Evolutionary conservation across 306 rosid species (phyloP).

Genomic region (Prunus kanzakura): DNA sequence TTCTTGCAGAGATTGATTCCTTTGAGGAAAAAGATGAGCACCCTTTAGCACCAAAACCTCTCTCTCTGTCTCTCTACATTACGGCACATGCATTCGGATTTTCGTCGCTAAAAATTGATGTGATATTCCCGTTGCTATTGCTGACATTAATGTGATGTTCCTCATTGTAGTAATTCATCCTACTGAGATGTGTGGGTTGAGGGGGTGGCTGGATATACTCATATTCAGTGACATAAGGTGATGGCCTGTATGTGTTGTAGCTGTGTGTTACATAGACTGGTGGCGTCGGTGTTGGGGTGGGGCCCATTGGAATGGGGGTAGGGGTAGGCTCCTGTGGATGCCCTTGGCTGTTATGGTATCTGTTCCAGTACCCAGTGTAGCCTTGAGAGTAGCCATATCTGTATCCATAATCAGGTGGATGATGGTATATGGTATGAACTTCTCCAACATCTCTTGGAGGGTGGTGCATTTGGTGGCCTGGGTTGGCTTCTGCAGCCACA

Average conservation of each 20-base stretch:
- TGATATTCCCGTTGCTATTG: conserved; percentile 43
- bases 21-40: not conserved
- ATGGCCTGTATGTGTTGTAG: conserved; percentile 61
- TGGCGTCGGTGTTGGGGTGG: conserved; percentile 3
- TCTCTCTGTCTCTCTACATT: conserved; percentile 33
- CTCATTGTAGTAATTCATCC: conserved; percentile 42
- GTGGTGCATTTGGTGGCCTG: conserved; percentile 27
- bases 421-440: conserved; percentile 43
- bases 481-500: conserved; percentile 25
- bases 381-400: conserved; percentile 34
- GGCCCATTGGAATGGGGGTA: not conserved
- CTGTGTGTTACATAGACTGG: conserved; percentile 54
- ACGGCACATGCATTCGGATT: conserved; percentile 89
- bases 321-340: conserved; percentile 17
- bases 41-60: not conserved
- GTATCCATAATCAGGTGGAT: conserved; percentile 39
- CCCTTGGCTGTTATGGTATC: conserved; percentile 35
- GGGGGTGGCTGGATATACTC: conserved; percentile 57
- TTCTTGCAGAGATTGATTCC: conserved; percentile 11
- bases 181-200: conserved; percentile 36
- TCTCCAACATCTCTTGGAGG: conserved; percentile 36
- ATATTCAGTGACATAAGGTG: conserved; percentile 58
- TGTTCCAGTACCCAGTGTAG: conserved; percentile 35
- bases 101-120: conserved; percentile 84
- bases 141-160: conserved; percentile 35